These are phyloP conservation scores for Cryphonectria carpinicola DNA, from an alignment of 2,329 filamentous ascomycete species.

Conservation along the genomic window DNA sequence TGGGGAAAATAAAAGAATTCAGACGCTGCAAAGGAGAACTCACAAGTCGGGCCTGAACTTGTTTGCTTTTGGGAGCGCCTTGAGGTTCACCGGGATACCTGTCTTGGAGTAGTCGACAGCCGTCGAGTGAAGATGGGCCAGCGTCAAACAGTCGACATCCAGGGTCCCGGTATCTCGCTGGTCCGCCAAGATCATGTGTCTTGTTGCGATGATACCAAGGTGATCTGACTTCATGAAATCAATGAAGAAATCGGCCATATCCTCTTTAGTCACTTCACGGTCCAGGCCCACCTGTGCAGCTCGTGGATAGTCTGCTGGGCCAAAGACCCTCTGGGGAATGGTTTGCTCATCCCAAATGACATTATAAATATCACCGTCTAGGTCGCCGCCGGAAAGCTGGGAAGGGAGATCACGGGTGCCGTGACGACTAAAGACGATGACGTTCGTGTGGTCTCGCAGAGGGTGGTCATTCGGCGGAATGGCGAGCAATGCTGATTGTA, in stretches of 20 bases:
- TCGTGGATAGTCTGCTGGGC: conserved; percentile 72
- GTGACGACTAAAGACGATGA: conserved; percentile 75
- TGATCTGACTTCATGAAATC: conserved; percentile 72
- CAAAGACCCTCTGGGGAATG: conserved; percentile 46
- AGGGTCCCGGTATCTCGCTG: conserved; percentile 54
- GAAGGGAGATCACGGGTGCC: conserved; percentile 77
- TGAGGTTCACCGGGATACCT: conserved; percentile 61
- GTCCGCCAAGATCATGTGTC: conserved; percentile 69
- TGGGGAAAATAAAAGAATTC: neutral
- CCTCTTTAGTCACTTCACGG: conserved; percentile 59
- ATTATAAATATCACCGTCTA: conserved; percentile 83
- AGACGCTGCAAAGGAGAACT: conserved; percentile 35
- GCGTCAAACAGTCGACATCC: conserved; percentile 52
- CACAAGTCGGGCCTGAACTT: conserved; percentile 59
- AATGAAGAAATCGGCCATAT: conserved; percentile 84
- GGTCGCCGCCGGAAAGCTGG: conserved; percentile 77
- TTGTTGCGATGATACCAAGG: conserved; percentile 66
- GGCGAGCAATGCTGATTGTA: conserved; percentile 67
- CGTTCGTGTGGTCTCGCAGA: conserved; percentile 67
- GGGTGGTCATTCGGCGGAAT: conserved; percentile 64
- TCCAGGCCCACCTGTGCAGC: conserved; percentile 61
- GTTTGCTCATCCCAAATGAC: conserved; percentile 71
- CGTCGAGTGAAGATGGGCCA: conserved; percentile 69
- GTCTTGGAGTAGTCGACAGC: conserved; percentile 80
- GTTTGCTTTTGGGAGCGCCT: conserved; percentile 44